Conservation (phyloP, 2,329 filamentous ascomycete genomes). For the Paraphaeosphaeria minitans region DNA sequence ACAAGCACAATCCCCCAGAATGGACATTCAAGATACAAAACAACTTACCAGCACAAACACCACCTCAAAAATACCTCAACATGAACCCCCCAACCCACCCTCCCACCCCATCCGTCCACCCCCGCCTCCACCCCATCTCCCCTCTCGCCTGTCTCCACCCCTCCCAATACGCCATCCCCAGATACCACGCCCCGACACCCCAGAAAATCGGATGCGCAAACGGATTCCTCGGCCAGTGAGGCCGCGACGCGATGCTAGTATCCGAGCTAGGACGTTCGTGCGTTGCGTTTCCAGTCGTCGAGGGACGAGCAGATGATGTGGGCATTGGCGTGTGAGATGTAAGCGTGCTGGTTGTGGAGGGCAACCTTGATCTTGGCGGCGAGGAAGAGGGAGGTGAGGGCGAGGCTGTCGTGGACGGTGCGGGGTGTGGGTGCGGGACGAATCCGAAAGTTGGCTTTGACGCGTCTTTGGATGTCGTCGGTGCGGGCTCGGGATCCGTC, state of each 20-base stretch:
- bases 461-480: not conserved
- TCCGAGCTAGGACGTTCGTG: not conserved
- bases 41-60: not conserved
- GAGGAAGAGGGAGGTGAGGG: not conserved
- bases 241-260: not conserved
- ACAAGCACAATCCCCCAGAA: not conserved
- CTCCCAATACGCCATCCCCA: constrained; percentile 3
- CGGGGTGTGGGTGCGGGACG: not conserved
- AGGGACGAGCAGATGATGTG: not conserved
- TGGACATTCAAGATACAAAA: too few relatives aligned
- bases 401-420: not conserved
- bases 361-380: not conserved
- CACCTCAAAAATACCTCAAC: not conserved
- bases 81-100: not conserved
- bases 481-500: not conserved
- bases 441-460: constrained; percentile 7
- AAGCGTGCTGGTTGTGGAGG: not conserved
- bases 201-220: not conserved
- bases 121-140: not conserved
- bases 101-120: not conserved
- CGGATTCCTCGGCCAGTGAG: not conserved
- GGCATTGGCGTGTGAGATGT: not conserved
- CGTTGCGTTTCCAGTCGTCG: not conserved
- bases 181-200: not conserved
- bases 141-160: constrained; percentile 6